Evolutionary conservation across 164 flowering plant genomes (phyloP), one percentile per base, ranked within the genome.

Genomic region (Pachysandra terminalis): DNA sequence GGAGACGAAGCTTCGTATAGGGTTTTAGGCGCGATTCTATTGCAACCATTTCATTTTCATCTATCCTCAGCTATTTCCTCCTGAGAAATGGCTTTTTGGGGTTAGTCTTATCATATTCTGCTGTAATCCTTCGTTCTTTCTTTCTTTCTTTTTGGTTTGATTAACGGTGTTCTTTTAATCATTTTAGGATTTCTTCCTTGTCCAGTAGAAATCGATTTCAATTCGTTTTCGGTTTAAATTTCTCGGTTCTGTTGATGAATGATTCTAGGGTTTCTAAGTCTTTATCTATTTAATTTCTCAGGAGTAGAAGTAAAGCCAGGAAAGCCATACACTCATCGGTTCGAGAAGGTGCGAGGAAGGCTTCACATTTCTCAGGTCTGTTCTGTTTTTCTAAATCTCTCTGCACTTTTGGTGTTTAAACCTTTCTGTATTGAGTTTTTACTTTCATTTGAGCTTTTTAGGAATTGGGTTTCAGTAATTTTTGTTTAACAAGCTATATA

Each of bases 291-390:
- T 59, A 53, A 22, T 64, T 28, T 10, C 19, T 19, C 78, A 93
- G 99, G 99, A 13, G 73, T 90, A 59, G 96, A 93, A 78, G 77
- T 96, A 61, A 89, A 87, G 71, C 90, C 95, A 0, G 90, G 87
- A 0, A 73, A 86, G 61, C 85, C 96, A 0, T 84, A 78, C 64
- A 72, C 75, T 23, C 88, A 77, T 78, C 77, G 57, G 6, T 77
- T 69, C 14, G 87, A 81, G 22, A 54, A 79, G 53, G 73, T 73
- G 13, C 68, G 15, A 3, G 96, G 93, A 70, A 80, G 70, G 65
- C 94, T 96, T 72, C 88, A 79, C 53, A 61, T 96, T 14, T 86
- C 97, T 57, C 98, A 93, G 88, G 98, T 93, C 13, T n/a, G 72
- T 66, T n/a, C n/a, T n/a, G n/a, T n/a, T n/a, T n/a, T 52, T 48